Conservation (phyloP, 2,329 filamentous ascomycete species). For the Proliferodiscus dingleyae region DNA sequence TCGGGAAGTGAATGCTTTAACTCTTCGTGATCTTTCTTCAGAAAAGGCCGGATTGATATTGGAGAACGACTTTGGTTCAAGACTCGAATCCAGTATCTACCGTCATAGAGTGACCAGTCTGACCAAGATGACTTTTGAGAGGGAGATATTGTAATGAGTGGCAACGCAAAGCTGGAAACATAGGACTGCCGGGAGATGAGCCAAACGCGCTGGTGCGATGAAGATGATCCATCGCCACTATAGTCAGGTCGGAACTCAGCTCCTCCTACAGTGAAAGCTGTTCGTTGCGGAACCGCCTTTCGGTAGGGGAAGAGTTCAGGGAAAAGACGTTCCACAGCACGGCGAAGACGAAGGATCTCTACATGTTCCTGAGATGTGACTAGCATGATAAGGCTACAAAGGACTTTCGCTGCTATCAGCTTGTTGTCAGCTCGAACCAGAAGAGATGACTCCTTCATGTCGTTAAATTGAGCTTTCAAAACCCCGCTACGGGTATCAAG, state of each 20-base stretch:
- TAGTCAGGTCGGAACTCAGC: constrained; percentile 20
- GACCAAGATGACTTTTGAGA: constrained; percentile 8
- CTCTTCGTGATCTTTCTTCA: constrained; percentile 11
- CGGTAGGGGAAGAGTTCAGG: constrained; percentile 19
- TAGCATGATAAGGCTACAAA: constrained; percentile 44
- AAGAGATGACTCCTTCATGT: constrained; percentile 4
- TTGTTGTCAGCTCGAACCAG: background rate
- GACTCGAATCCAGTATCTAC: constrained; percentile 56
- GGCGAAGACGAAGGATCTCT: constrained; percentile 38
- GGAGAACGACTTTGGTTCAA: constrained; percentile 7
- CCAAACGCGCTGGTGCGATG: constrained; percentile 7
- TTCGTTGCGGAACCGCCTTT: background rate
- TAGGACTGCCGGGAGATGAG: constrained; percentile 25
- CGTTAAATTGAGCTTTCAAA: constrained; percentile 21
- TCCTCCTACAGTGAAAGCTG: constrained; percentile 19
- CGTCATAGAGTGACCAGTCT: constrained; percentile 44
- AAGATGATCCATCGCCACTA: too few species aligned
- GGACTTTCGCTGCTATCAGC: constrained; percentile 37
- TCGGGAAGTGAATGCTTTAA: constrained; percentile 9
- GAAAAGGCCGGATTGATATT: constrained; percentile 19
- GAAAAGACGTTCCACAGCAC: constrained; percentile 39
- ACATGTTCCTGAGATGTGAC: constrained; percentile 43
- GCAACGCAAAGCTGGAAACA: constrained; percentile 20
- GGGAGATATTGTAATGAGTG: constrained; percentile 41
- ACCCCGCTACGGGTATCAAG: constrained; percentile 32